Conservation (phyloP, 2,329 filamentous ascomycete species). For the Thielaviopsis ethacetica region DNA sequence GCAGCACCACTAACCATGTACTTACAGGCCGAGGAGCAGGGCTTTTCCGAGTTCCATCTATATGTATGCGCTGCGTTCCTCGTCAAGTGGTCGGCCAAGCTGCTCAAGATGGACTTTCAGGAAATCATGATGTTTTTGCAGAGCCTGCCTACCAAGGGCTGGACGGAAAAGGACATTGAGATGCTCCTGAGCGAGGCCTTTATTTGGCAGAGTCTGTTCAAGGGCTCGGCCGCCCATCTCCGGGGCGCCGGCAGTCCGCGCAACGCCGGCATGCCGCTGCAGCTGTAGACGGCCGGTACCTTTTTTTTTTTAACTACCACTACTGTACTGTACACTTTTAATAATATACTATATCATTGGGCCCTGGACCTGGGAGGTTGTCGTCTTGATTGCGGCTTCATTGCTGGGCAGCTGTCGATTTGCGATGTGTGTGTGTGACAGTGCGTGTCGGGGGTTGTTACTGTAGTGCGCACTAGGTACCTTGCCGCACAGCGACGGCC, state of each 20-base stretch:
- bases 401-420: not conserved
- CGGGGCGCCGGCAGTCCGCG: conserved; percentile 31
- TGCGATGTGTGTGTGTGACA: not conserved
- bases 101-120: conserved; percentile 94
- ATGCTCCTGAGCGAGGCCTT: conserved; percentile 89
- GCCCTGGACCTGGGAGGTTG: not conserved
- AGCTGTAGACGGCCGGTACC: conserved; percentile 15
- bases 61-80: conserved; percentile 97
- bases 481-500: not conserved
- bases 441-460: not conserved
- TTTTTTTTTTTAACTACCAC: not conserved
- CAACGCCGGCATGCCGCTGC: conserved; percentile 25
- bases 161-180: conserved; percentile 98
- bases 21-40: conserved; percentile 81
- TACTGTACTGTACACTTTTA: too few relatives aligned
- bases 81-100: conserved; percentile 93
- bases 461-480: not conserved
- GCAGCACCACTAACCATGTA: not conserved
- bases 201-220: conserved; percentile 96
- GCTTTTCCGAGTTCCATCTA: conserved; percentile 94
- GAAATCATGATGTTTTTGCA: conserved; percentile 99
- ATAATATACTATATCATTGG: too few relatives aligned
- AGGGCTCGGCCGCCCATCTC: conserved; percentile 82
- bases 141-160: conserved; percentile 75
- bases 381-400: not conserved